phyloP scores from a whole-genome alignment of 805 yeast species.

The Cyberlindnera veronae region DNA sequence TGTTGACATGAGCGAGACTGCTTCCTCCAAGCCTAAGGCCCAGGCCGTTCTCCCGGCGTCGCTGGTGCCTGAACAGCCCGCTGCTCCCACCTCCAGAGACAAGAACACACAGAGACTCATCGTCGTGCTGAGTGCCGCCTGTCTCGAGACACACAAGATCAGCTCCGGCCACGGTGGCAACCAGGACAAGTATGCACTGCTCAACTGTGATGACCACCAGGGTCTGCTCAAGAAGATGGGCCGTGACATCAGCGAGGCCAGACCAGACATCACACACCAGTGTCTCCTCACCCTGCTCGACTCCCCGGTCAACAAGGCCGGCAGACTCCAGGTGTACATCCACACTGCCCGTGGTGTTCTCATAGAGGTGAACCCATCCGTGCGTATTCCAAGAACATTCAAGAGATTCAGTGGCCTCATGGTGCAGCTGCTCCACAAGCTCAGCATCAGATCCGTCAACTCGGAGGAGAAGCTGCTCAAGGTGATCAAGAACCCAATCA shows the following conservation, averaged over 20 bases:
- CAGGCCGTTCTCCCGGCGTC: conserved; percentile 53
- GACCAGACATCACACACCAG: conserved; percentile 99
- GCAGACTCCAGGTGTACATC: conserved; percentile 91
- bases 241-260: conserved; percentile 94
- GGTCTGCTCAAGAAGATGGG: conserved; percentile 94
- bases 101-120: conserved; percentile 82
- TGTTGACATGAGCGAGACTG: conserved; percentile 1
- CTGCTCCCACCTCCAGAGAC: conserved; percentile 76
- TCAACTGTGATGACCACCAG: conserved; percentile 98
- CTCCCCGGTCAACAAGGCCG: conserved; percentile 98
- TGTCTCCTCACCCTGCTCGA: conserved; percentile 91
- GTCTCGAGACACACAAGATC: conserved; percentile 90
- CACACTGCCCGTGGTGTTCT: conserved; percentile 94
- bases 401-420: conserved; percentile 95
- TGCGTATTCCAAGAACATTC: conserved; percentile 96
- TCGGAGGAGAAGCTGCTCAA: conserved; percentile 91
- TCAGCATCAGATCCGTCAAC: conserved; percentile 90
- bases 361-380: conserved; percentile 93
- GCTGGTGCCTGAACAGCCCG: conserved; percentile 84
- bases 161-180: conserved; percentile 66
- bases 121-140: conserved; percentile 95
- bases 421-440: conserved; percentile 93
- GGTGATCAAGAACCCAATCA: conserved; percentile 95
- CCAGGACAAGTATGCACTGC: conserved; percentile 87
- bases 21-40: conserved; percentile 23